Evolutionary conservation across 2,329 filamentous ascomycete genomes (phyloP).

Genomic region (Cytospora piceae): DNA sequence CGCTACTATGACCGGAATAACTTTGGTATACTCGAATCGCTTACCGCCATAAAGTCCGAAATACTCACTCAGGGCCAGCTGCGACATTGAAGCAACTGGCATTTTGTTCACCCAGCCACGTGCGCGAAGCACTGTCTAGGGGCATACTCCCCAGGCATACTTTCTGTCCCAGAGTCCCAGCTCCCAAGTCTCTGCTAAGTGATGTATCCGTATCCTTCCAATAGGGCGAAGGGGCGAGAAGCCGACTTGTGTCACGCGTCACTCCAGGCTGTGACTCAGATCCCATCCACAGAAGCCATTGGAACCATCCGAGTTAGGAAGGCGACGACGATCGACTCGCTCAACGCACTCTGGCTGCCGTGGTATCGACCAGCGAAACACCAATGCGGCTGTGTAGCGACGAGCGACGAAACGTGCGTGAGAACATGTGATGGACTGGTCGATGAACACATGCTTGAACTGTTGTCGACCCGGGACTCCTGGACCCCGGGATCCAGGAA

Average conservation of each 20-base stretch:
- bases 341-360: background rate
- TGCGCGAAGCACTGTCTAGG: conserved; percentile 4
- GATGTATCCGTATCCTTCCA: conserved; percentile 12
- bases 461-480: background rate
- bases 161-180: background rate
- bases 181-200: background rate
- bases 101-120: background rate
- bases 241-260: background rate
- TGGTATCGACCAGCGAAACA: background rate
- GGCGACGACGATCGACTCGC: background rate
- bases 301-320: background rate
- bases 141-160: background rate
- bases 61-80: background rate
- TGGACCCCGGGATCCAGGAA: background rate
- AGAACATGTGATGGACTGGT: conserved; percentile 20
- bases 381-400: background rate
- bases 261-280: conserved; percentile 6
- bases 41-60: background rate
- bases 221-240: background rate
- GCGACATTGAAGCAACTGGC: background rate
- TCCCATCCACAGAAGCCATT: background rate
- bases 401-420: conserved; percentile 4
- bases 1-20: no score
- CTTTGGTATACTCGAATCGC: background rate
- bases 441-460: background rate